phyloP scores from a whole-genome alignment of 225 moss, liverwort and hornwort genomes.

The Physcomitrium patens region DNA sequence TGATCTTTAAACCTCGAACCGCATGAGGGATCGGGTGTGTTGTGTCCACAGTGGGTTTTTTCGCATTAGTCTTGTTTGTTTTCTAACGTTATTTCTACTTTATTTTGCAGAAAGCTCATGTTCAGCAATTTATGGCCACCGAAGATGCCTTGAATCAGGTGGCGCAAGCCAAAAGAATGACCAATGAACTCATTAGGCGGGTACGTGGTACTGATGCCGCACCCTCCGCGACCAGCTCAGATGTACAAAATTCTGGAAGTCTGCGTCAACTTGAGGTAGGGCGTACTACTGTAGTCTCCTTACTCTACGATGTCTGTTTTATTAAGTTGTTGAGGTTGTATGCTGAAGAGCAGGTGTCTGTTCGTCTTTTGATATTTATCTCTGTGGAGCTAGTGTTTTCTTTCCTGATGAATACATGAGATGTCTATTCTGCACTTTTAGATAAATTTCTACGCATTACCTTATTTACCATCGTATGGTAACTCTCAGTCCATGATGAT shows the following conservation, averaged over 20 bases:
- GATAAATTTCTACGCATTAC: background rate
- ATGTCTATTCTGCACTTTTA: background rate
- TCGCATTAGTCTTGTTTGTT: background rate
- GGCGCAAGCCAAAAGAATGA: conserved; percentile 73
- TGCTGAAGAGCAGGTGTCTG: background rate
- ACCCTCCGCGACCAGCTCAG: conserved; percentile 41
- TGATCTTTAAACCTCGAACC: background rate
- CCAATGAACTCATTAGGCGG: conserved; percentile 68
- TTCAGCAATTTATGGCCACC: conserved; percentile 97
- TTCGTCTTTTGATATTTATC: background rate
- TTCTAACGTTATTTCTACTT: conserved; percentile 25
- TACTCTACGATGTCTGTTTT: background rate
- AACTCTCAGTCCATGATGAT: background rate
- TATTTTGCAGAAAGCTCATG: conserved; percentile 85
- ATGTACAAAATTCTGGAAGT: conserved; percentile 69
- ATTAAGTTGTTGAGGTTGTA: background rate
- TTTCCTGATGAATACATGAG: conserved; percentile 1
- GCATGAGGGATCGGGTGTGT: background rate
- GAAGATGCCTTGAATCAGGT: conserved; percentile 90
- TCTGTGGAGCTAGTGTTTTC: conserved; percentile 9
- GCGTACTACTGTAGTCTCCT: background rate
- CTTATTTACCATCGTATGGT: conserved; percentile 1
- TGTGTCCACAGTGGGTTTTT: background rate
- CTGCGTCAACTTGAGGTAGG: conserved; percentile 79
- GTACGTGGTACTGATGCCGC: conserved; percentile 70